A percentile compares a stretch with the other conserved stretches of the same genome.
phyloP scores from a whole-genome alignment of 306 rosid species.

The Cercis canadensis region DNA sequence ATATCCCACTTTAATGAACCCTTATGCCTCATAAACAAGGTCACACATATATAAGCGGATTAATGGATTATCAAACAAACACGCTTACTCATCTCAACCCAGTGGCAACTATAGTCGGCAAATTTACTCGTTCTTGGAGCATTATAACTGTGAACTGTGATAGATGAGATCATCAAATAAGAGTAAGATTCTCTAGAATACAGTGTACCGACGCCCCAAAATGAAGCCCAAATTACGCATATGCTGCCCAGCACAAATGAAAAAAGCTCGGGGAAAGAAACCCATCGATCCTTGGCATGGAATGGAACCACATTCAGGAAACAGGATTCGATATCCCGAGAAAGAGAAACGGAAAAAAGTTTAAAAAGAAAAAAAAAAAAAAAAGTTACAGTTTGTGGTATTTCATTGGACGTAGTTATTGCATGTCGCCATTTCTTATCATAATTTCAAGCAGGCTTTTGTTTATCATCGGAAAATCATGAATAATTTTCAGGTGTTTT shows the following conservation, averaged over 20 bases:
- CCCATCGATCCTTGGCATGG: conserved; percentile 13
- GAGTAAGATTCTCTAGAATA: not conserved
- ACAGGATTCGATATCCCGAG: too few species aligned
- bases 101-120: not conserved
- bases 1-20: not conserved
- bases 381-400: too few species aligned
- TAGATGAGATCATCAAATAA: not conserved
- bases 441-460: conserved; percentile 1
- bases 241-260: not conserved
- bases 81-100: too few species aligned
- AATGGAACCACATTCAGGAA: not conserved
- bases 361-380: too few species aligned
- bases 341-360: too few species aligned
- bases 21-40: not conserved
- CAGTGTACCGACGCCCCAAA: not conserved
- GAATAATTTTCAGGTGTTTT: not conserved
- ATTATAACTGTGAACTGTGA: not conserved
- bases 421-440: conserved; percentile 33
- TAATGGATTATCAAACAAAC: too few species aligned
- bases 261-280: conserved; percentile 26
- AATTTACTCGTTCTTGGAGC: not conserved
- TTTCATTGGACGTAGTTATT: too few species aligned
- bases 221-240: conserved; percentile 16
- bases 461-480: too few species aligned
- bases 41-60: too few species aligned